These are phyloP conservation scores for Pythium coloratum DNA, from an alignment of 352 stramenopile species.

Conservation along the genomic window DNA sequence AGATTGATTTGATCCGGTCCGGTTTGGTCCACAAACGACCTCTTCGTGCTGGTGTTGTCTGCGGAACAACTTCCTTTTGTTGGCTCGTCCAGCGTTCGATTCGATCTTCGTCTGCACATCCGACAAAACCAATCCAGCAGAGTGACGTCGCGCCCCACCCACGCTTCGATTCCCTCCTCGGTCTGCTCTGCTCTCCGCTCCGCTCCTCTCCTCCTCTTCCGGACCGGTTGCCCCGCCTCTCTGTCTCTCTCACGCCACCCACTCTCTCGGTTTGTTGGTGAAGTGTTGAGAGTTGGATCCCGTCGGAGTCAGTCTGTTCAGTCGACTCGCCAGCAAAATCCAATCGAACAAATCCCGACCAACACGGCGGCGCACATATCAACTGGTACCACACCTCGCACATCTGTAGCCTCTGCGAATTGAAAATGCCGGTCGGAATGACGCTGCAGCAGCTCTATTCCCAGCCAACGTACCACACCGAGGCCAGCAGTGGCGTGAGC, in stretches of 20 bases:
- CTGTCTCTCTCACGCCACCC: neutral
- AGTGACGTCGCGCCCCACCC: constrained; percentile 4
- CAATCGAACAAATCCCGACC: constrained; percentile 2
- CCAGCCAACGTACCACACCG: constrained; percentile 34
- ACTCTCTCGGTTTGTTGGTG: neutral
- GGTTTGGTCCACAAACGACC: neutral
- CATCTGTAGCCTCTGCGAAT: neutral
- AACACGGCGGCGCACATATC: constrained; percentile 7
- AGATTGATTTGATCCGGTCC: neutral
- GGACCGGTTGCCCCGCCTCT: neutral
- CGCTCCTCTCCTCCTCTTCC: constrained; percentile 7
- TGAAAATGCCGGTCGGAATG: constrained; percentile 46
- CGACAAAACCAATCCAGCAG: constrained; percentile 6
- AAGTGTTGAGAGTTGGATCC: constrained; percentile 11
- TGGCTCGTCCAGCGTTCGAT: constrained; percentile 11
- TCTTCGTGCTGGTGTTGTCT: constrained; percentile 2
- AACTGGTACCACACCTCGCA: neutral
- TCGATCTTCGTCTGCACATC: constrained; percentile 29
- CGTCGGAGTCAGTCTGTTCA: neutral
- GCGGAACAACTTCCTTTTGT: neutral
- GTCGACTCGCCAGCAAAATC: neutral
- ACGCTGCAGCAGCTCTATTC: constrained; percentile 76
- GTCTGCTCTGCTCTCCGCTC: neutral
- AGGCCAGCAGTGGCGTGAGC: constrained; percentile 8
- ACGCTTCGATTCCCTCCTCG: constrained; percentile 20